Conservation (phyloP, 306 rosid species). For the Vigna mungo region DNA sequence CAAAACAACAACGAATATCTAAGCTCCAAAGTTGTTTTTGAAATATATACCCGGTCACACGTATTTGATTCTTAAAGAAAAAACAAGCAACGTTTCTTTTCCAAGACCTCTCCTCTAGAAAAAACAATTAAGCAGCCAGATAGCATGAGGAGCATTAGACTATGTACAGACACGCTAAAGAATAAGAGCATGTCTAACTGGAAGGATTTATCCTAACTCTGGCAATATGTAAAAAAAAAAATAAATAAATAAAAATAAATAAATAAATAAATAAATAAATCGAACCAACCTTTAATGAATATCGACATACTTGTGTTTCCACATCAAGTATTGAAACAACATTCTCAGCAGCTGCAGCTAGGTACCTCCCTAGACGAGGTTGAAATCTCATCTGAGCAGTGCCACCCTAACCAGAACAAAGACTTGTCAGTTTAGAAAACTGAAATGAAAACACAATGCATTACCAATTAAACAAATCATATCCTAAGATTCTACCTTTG, state of each 20-base stretch:
- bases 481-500: slow-evolving; percentile 62
- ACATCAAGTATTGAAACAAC: slow-evolving; percentile 90
- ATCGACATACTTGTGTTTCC: slow-evolving; percentile 75
- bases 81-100: slow-evolving; percentile 1
- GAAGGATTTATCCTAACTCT: slow-evolving; percentile 4
- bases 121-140: neutral
- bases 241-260: too few relatives aligned
- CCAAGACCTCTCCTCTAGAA: neutral
- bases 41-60: slow-evolving; percentile 3
- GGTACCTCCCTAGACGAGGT: slow-evolving; percentile 86
- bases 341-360: slow-evolving; percentile 90
- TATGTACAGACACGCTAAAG: neutral
- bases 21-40: neutral
- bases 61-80: slow-evolving; percentile 23
- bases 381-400: slow-evolving; percentile 93
- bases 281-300: slow-evolving; percentile 73
- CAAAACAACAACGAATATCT: slow-evolving; percentile 12
- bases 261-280: too few relatives aligned
- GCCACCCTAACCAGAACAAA: slow-evolving; percentile 69
- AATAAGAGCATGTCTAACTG: slow-evolving; percentile 9
- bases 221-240: neutral
- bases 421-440: slow-evolving; percentile 34
- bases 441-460: slow-evolving; percentile 20
- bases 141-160: slow-evolving; percentile 7
- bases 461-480: neutral